Conservation (phyloP, 768 basidiomycete genomes). For the Leucosporidium yakuticum region DNA sequence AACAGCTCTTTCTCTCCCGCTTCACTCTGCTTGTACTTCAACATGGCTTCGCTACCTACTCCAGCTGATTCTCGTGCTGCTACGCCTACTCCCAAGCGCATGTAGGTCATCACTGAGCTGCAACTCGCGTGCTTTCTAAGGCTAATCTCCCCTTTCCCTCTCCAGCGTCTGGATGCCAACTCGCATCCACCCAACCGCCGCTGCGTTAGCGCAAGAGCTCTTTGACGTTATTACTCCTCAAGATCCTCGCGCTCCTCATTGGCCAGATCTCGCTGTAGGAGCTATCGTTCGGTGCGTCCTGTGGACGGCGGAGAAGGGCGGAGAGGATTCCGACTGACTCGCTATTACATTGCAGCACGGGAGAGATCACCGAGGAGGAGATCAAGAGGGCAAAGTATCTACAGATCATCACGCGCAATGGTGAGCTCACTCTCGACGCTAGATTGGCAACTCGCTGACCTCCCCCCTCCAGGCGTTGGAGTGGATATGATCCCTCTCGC, state of each 20-base stretch:
- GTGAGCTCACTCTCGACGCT: background rate
- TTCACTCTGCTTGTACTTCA: background rate
- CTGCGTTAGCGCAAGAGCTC: constrained; percentile 1
- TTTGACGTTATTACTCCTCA: constrained; percentile 18
- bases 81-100: no score
- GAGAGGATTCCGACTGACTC: no score
- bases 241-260: constrained; percentile 1
- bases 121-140: background rate
- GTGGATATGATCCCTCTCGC: constrained; percentile 22
- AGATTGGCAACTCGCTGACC: background rate
- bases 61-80: no score
- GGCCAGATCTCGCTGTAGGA: constrained; percentile 7
- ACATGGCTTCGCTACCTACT: background rate
- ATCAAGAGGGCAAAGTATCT: constrained; percentile 1
- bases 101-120: no score
- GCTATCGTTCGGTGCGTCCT: constrained; percentile 2
- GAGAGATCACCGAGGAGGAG: constrained; percentile 5
- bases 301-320: no score
- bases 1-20: background rate
- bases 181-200: constrained; percentile 12
- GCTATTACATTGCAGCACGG: background rate
- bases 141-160: background rate
- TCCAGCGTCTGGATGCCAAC: constrained; percentile 14
- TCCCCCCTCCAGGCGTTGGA: constrained; percentile 12
- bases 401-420: constrained; percentile 26